Evolutionary conservation across 352 stramenopile species (phyloP).

Genomic region (Phytophthora brassicae): DNA sequence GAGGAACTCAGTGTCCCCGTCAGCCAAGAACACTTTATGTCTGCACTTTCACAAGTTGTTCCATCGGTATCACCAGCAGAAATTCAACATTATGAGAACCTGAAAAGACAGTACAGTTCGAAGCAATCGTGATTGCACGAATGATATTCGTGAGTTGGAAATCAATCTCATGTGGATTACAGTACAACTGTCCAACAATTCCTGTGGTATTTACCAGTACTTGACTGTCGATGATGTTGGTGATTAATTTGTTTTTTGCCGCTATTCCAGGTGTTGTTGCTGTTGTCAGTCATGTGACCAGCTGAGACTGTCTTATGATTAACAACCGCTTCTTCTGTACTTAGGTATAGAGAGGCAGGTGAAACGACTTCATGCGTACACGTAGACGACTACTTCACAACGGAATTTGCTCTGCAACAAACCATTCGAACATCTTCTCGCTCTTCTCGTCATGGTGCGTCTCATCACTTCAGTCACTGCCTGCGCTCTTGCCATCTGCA

Average conservation of each 20-base stretch:
- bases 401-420: slow-evolving; percentile 15
- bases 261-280: slow-evolving; percentile 5
- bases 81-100: slow-evolving; percentile 85
- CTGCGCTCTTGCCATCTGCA: slow-evolving; percentile 10
- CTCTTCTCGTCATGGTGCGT: slow-evolving; percentile 23
- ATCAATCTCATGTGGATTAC: no score
- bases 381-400: slow-evolving; percentile 6
- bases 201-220: slow-evolving; percentile 3
- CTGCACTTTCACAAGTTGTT: slow-evolving; percentile 58
- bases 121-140: slow-evolving; percentile 35
- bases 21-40: slow-evolving; percentile 54
- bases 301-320: slow-evolving; percentile 11
- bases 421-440: background rate
- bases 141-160: slow-evolving; percentile 6
- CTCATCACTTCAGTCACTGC: background rate
- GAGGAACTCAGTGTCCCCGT: slow-evolving; percentile 71
- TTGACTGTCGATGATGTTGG: slow-evolving; percentile 16
- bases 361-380: background rate
- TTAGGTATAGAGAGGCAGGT: slow-evolving; percentile 8
- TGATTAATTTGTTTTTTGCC: slow-evolving; percentile 10
- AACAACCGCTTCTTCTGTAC: slow-evolving; percentile 5
- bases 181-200: no score
- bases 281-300: slow-evolving; percentile 1
- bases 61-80: slow-evolving; percentile 87
- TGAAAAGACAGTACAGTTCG: slow-evolving; percentile 87